Percentiles rank a stretch among this genome's conserved stretches.
phyloP scores from a whole-genome alignment of 441 rosid species.

The Biscutella laevigata region DNA sequence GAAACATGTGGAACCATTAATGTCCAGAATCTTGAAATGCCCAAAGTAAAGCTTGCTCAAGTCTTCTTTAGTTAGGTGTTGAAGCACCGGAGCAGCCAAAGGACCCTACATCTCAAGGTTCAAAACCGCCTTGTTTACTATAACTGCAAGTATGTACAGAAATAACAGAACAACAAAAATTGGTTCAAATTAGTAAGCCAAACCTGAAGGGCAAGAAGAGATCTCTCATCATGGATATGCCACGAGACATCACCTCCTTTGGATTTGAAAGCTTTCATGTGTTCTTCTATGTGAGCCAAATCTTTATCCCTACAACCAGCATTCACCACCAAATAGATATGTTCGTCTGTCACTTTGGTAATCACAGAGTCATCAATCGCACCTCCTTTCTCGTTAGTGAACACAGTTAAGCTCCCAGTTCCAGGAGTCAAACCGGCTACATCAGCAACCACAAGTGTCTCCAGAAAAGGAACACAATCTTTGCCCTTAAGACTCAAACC shows the following conservation, averaged over 20 bases:
- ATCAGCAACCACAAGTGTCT: conserved; percentile 88
- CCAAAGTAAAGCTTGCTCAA: conserved; percentile 88
- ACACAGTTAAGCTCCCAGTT: conserved; percentile 80
- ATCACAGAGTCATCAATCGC: conserved; percentile 94
- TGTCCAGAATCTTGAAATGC: conserved; percentile 66
- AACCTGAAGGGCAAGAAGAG: conserved; percentile 96
- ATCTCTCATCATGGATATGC: conserved; percentile 96
- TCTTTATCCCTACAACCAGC: conserved; percentile 99
- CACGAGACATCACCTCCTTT: conserved; percentile 92
- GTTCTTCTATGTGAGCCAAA: conserved; percentile 90
- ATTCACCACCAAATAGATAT: conserved; percentile 84
- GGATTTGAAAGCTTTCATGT: conserved; percentile 80
- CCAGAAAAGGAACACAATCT: conserved; percentile 76
- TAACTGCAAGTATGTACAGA: background rate
- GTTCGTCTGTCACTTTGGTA: conserved; percentile 73
- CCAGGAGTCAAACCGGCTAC: conserved; percentile 72
- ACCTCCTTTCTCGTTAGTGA: conserved; percentile 90
- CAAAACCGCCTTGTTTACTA: background rate
- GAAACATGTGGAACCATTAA: conserved; percentile 70
- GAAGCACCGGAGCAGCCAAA: conserved; percentile 83
- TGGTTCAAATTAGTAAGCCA: background rate
- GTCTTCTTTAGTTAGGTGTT: conserved; percentile 74
- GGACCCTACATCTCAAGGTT: conserved; percentile 54
- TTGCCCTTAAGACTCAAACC: conserved; percentile 92
- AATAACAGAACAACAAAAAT: conserved; percentile 2